These are phyloP conservation scores for Aspergillus ibericus DNA, from an alignment of 2,329 filamentous ascomycete genomes.

Conservation along the genomic window DNA sequence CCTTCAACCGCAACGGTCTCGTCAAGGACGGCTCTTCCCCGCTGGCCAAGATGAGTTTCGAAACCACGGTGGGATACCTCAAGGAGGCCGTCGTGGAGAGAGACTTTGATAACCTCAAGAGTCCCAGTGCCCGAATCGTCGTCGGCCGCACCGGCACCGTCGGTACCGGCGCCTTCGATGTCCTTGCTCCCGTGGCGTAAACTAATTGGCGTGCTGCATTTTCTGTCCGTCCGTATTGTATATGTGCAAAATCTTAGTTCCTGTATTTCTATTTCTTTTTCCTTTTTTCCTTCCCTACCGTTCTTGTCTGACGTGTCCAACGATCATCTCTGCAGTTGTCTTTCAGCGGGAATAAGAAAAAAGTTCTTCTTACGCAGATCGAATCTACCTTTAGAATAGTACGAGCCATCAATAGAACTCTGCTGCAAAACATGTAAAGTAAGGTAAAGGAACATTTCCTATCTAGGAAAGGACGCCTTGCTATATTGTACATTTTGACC, in stretches of 20 bases:
- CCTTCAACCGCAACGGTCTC: constrained; percentile 90
- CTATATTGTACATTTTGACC: constrained; percentile 7
- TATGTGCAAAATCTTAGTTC: constrained; percentile 1
- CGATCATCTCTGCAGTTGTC: constrained; percentile 39
- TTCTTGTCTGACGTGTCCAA: constrained; percentile 34
- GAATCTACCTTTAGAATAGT: constrained; percentile 25
- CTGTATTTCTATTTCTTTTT: neutral
- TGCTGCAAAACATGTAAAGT: neutral
- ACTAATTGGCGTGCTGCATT: constrained; percentile 15
- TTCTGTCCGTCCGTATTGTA: neutral
- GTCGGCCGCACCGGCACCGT: constrained; percentile 78
- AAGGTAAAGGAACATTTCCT: neutral
- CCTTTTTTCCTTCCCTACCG: neutral
- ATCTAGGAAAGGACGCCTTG: neutral
- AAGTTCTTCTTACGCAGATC: constrained; percentile 34
- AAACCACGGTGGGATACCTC: constrained; percentile 92
- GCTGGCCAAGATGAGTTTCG: constrained; percentile 99
- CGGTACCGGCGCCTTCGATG: constrained; percentile 90
- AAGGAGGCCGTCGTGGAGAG: constrained; percentile 88
- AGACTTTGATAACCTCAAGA: constrained; percentile 84
- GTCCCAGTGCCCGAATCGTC: constrained; percentile 84
- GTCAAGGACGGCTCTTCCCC: constrained; percentile 76
- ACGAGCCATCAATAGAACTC: constrained; percentile 8
- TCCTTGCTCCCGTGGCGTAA: constrained; percentile 60
- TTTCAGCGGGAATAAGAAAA: constrained; percentile 39